Base-by-base conservation (phyloP, 1,284 basidiomycete genomes). In the Sparassis latifolia region DNA sequence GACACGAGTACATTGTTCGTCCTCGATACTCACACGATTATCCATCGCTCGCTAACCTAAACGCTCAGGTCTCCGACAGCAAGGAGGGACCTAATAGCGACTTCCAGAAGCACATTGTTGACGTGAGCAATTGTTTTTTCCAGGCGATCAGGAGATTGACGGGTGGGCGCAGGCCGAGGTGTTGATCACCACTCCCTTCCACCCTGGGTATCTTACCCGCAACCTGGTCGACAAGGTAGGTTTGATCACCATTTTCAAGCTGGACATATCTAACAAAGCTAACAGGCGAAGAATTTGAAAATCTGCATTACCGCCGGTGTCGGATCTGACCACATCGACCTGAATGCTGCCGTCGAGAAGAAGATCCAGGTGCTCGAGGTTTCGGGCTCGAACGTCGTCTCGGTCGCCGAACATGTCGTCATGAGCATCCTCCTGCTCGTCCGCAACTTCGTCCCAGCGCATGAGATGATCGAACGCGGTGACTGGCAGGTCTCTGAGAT, bases 231-330 rank as follows among this genome's bases (percentile, higher is more conserved):
- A 62, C 47, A 67, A 65, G 61, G 63, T 60, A 47, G 40, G 49
- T 41, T 12, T 3, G 37, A 45, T 42, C 41, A 5, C 47, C 44
- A 33, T 7, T 20, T 27, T 42, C 28, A 38, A n/a, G 33, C 3
- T 7, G 10, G 27, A 9, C n/a, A 10, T 20, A 27, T 30, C 7
- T 3, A 10, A 9, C 27, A 5, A 37, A 50, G 41, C 37, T 3
- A 5, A 44, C 39, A 89, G 78, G 91, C 94, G 35, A 86, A 86
- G 71, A 95, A 96, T 63, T 81, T 98, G 62, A 96, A 94, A 74
- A 71, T 96, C 55, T 92, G 89, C 64, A 80, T 97, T 62, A 97
- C 94, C 7, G 94, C 94, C 48, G 94, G 94, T 71, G 93, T 97
- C 44, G 93, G 93, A 10, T 94, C 91, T 33, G 94, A 96, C 73